Evolutionary conservation across 176 grass and related monocot genomes (phyloP).

Genomic region (Aegilops umbellulata): DNA sequence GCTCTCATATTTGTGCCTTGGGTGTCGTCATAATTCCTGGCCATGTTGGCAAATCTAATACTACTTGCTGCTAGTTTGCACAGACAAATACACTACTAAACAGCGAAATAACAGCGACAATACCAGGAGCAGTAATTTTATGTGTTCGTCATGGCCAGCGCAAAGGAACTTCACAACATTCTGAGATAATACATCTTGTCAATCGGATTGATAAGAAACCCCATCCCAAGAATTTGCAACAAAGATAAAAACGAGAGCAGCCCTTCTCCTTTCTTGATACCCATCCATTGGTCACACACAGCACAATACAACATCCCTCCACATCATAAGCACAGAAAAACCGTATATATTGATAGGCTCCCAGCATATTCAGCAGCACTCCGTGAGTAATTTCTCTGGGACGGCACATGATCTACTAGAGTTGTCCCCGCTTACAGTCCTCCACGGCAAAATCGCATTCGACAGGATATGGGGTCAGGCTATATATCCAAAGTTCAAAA

Average conservation of each 20-base stretch:
- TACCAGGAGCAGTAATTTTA: no score
- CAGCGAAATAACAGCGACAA: no score
- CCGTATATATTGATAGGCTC: slow-evolving; percentile 37
- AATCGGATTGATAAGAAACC: background rate
- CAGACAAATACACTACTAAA: background rate
- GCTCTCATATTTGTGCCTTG: no score
- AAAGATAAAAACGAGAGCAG: background rate
- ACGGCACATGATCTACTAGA: slow-evolving; percentile 9
- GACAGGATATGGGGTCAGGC: slow-evolving; percentile 31
- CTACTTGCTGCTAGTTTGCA: background rate
- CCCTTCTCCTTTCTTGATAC: background rate
- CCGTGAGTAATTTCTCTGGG: background rate
- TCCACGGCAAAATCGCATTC: slow-evolving; percentile 29
- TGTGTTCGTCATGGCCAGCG: no score
- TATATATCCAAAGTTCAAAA: slow-evolving; percentile 26
- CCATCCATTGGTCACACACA: background rate
- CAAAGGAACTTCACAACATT: background rate
- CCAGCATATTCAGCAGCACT: background rate
- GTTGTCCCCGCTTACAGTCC: slow-evolving; percentile 20
- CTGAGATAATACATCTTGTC: background rate
- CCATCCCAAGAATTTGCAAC: background rate
- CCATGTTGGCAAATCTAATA: background rate
- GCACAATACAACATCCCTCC: background rate
- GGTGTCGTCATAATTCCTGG: no score
- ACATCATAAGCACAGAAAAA: slow-evolving; percentile 15